Base-by-base conservation (phyloP, 2,329 filamentous ascomycete species). In the Endoconidiophora laricicola region DNA sequence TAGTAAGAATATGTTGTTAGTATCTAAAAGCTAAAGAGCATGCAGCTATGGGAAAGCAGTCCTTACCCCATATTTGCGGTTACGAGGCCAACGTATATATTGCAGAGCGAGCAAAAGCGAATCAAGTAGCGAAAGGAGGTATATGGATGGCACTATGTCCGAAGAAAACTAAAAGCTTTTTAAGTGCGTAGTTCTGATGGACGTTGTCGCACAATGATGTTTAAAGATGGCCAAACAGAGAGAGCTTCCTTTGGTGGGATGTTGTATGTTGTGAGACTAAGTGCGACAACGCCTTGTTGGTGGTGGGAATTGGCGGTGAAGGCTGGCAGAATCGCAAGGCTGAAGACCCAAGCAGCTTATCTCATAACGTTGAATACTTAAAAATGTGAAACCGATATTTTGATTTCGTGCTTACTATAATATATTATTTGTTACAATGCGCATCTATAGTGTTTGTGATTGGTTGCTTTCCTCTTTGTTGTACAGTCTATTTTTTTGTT, bases 101-200 rank as follows among this genome's bases (percentile, higher is more conserved):
- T 26, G 22, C 41, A n/a, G 43, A 43, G 43, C 10, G 18, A 44
- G 24, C 5, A 50, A 46, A 55, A 46, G 52, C 47, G 50, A 48
- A 44, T 44, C 46, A 42, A 46, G 29, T 53, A 39, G 50, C 53
- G 29, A 53, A 48, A 12, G 6, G 18, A 48, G 4, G 49, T 36
- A 47, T 45, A 53, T 44, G 45, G 46, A 55, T 51, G 16, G 36
- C 44, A 38, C 40, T 49, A 52, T 46, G 37, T 48, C 42, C 51
- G 40, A 36, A 45, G 53, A 44, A 40, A 52, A 51, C 44, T 46
- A 45, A 56, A 50, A 47, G 50, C 52, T 42, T 50, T 44, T 55
- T 29, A 39, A 46, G n/a, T 9, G 16, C 44, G 18, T 22, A 20
- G 22, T 38, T 12, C 6, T 18, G 26, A 44, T 10, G 22, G 14